Evolutionary conservation across 1,139 yeast species (phyloP).

Genomic region (Debaryomycetaceae sp.): DNA sequence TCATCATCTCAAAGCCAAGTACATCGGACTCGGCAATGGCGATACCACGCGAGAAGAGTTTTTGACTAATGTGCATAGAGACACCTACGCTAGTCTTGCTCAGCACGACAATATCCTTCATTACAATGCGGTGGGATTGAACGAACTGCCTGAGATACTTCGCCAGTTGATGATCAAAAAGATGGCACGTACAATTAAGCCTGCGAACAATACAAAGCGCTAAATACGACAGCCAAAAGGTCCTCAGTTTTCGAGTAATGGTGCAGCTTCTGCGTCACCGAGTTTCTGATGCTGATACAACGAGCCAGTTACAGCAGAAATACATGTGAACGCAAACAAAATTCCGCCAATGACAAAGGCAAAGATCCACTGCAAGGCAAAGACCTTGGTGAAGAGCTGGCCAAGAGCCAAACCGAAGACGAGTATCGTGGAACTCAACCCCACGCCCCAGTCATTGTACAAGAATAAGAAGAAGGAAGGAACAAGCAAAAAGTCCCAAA

Average conservation of each 20-base stretch:
- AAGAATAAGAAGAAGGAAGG: conserved; percentile 57
- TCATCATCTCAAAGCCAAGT: conserved; percentile 57
- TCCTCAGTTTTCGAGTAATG: conserved; percentile 17
- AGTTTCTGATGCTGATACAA: conserved; percentile 10
- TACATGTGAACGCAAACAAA: conserved; percentile 46
- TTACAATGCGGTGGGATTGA: conserved; percentile 63
- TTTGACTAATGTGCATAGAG: conserved; percentile 58
- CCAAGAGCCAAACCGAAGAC: conserved; percentile 65
- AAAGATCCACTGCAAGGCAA: conserved; percentile 84
- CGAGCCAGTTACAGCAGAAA: conserved; percentile 35
- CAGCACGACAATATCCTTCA: conserved; percentile 67
- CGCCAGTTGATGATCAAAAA: conserved; percentile 56
- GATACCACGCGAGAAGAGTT: conserved; percentile 54
- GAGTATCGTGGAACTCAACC: conserved; percentile 54
- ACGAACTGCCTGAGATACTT: conserved; percentile 48
- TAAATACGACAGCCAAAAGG: not conserved
- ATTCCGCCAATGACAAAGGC: conserved; percentile 62
- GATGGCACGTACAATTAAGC: conserved; percentile 46
- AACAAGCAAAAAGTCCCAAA: conserved; percentile 74
- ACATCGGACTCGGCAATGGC: conserved; percentile 69
- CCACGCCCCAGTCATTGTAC: conserved; percentile 71
- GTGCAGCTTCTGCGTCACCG: conserved; percentile 21
- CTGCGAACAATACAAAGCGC: not conserved
- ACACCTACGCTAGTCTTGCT: conserved; percentile 66
- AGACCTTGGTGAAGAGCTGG: conserved; percentile 61